Conservation (phyloP, 2,329 filamentous ascomycete species). For the Alternaria incomplexa region DNA sequence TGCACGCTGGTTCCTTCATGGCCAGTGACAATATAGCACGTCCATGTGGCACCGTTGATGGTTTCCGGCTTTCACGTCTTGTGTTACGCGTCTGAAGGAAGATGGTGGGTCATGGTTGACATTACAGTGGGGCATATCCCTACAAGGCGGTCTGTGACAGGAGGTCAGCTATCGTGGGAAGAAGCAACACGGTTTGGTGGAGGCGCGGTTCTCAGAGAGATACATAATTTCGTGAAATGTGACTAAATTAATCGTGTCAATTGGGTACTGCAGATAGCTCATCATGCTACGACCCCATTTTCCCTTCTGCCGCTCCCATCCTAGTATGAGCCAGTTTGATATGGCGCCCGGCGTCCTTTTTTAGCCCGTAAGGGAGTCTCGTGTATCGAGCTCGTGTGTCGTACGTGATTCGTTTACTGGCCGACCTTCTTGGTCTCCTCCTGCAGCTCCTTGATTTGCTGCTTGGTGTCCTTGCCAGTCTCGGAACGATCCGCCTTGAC, state of each 20-base stretch:
- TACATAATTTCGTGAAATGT: not conserved
- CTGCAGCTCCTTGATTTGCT: conserved; percentile 55
- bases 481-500: conserved; percentile 54
- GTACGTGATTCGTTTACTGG: not conserved
- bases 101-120: not conserved
- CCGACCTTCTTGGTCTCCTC: conserved; percentile 50
- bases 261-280: conserved; percentile 2
- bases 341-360: not conserved
- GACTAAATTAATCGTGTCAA: not conserved
- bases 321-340: not conserved
- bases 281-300: not conserved
- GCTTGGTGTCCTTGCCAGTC: conserved; percentile 44
- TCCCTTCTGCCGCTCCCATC: not conserved
- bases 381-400: not conserved
- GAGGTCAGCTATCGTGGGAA: not conserved
- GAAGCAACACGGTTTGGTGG: not conserved
- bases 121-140: not conserved
- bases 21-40: not conserved
- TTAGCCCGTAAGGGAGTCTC: not conserved
- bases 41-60: no score
- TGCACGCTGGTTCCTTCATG: not conserved
- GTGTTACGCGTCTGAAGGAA: not conserved
- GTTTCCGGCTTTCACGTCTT: not conserved
- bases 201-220: no score
- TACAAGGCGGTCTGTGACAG: not conserved